Evolutionary conservation across 805 yeast genomes (phyloP).

Genomic region (Sungouiozyma ichnusensis): DNA sequence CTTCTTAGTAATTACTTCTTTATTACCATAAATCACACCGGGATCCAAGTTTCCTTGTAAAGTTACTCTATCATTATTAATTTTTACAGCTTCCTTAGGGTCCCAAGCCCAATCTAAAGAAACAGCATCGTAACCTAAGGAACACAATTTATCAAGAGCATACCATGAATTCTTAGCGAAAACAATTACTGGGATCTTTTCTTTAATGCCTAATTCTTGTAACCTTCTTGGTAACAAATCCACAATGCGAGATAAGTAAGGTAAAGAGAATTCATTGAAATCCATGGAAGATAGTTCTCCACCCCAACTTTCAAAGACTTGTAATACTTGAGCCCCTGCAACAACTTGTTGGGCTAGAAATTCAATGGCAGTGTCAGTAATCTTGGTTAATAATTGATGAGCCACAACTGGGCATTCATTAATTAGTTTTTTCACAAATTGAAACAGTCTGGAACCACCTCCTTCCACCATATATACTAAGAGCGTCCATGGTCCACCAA

Average conservation of each 20-base stretch:
- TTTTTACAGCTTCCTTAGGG: conserved; percentile 74
- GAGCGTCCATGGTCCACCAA: conserved; percentile 97
- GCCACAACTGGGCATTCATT: conserved; percentile 67
- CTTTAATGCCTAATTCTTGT: conserved; percentile 57
- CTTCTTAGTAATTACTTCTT: conserved; percentile 67
- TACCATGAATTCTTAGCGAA: conserved; percentile 98
- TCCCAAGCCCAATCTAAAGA: conserved; percentile 87
- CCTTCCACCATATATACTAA: conserved; percentile 97
- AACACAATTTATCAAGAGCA: conserved; percentile 77
- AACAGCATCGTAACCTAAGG: conserved; percentile 73
- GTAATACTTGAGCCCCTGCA: conserved; percentile 98
- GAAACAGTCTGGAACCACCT: conserved; percentile 84
- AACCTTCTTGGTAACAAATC: conserved; percentile 58
- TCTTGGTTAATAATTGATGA: conserved; percentile 59
- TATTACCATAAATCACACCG: conserved; percentile 84
- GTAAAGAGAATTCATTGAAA: conserved; percentile 79
- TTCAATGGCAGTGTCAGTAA: conserved; percentile 83
- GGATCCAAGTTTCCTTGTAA: conserved; percentile 96
- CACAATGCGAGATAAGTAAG: conserved; percentile 73
- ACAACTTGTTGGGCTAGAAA: conserved; percentile 88
- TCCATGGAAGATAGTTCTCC: conserved; percentile 91
- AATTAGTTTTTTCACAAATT: conserved; percentile 88
- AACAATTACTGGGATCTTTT: conserved; percentile 73
- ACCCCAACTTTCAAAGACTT: conserved; percentile 96
- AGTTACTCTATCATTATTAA: conserved; percentile 64